These are phyloP conservation scores for Vicia faba DNA, from an alignment of 306 rosid species.

Conservation along the genomic window DNA sequence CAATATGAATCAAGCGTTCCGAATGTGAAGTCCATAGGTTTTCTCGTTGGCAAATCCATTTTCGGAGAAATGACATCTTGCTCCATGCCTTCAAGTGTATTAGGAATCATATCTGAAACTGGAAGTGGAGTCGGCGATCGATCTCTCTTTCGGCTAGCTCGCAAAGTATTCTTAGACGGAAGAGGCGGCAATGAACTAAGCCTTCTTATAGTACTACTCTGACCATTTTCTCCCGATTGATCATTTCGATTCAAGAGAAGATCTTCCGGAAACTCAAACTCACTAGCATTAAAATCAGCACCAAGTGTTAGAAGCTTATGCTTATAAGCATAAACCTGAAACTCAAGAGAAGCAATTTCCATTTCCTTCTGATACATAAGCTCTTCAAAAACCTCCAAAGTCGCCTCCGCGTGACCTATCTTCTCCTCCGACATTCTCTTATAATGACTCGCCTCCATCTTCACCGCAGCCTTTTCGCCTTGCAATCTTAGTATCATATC, in stretches of 20 bases:
- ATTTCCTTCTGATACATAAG: conserved; percentile 76
- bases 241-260: conserved; percentile 38
- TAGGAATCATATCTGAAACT: conserved; percentile 37
- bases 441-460: conserved; percentile 91
- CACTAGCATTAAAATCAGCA: conserved; percentile 54
- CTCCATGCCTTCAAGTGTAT: conserved; percentile 38
- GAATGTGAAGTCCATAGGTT: conserved; percentile 23
- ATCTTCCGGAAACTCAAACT: conserved; percentile 57
- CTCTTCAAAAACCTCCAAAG: conserved; percentile 72
- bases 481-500: conserved; percentile 93
- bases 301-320: conserved; percentile 67
- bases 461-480: conserved; percentile 90
- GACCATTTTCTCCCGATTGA: conserved; percentile 51
- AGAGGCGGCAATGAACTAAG: conserved; percentile 67
- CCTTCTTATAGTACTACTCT: conserved; percentile 52
- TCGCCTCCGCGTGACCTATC: conserved; percentile 75
- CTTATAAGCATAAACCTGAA: conserved; percentile 71
- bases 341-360: conserved; percentile 83
- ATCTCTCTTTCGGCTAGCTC: conserved; percentile 47
- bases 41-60: conserved; percentile 42
- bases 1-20: conserved; percentile 56
- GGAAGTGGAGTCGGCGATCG: conserved; percentile 44
- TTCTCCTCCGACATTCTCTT: conserved; percentile 94
- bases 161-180: conserved; percentile 47
- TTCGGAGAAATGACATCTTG: conserved; percentile 41